phyloP scores from a whole-genome alignment of 2,329 filamentous ascomycete species.

The Coleophoma eucalyptorum region DNA sequence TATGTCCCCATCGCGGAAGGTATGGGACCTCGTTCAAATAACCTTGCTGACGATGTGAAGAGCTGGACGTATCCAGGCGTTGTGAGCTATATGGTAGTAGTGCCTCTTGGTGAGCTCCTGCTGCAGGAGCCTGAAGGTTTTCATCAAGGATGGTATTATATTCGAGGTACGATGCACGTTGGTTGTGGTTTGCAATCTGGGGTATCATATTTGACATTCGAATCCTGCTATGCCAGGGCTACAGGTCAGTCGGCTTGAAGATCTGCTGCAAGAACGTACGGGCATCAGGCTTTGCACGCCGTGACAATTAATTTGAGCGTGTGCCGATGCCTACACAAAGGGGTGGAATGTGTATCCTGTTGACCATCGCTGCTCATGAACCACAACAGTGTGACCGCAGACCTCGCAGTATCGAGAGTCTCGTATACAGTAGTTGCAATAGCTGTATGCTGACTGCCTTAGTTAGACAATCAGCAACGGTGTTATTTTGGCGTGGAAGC shows the following conservation, averaged over 20 bases:
- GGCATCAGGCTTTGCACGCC: constrained; percentile 11
- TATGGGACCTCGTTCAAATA: constrained; percentile 13
- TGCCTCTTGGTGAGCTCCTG: too few relatives aligned
- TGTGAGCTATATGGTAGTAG: too few relatives aligned
- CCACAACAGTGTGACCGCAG: constrained; percentile 2
- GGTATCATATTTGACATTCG: constrained; percentile 38
- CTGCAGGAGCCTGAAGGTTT: too few relatives aligned
- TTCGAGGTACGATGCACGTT: constrained; percentile 17
- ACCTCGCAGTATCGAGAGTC: background rate
- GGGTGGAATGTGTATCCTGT: constrained; percentile 22
- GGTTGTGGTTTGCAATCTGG: constrained; percentile 38
- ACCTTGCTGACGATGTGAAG: constrained; percentile 20
- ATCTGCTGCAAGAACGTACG: constrained; percentile 3
- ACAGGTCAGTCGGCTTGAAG: constrained; percentile 7
- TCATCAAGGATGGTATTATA: too few relatives aligned
- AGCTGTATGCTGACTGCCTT: background rate
- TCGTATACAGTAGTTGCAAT: background rate
- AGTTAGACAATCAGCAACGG: too few relatives aligned
- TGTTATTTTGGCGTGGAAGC: too few relatives aligned
- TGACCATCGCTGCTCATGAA: constrained; percentile 26
- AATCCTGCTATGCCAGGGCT: too few relatives aligned
- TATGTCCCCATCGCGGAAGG: too few relatives aligned
- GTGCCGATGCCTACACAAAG: constrained; percentile 31
- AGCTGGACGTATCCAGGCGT: background rate
- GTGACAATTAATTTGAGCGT: constrained; percentile 20